Evolutionary conservation across 2,329 filamentous ascomycete genomes (phyloP), one percentile per base, ranked within the genome.

Genomic region (Ceratocystis huliohia): DNA sequence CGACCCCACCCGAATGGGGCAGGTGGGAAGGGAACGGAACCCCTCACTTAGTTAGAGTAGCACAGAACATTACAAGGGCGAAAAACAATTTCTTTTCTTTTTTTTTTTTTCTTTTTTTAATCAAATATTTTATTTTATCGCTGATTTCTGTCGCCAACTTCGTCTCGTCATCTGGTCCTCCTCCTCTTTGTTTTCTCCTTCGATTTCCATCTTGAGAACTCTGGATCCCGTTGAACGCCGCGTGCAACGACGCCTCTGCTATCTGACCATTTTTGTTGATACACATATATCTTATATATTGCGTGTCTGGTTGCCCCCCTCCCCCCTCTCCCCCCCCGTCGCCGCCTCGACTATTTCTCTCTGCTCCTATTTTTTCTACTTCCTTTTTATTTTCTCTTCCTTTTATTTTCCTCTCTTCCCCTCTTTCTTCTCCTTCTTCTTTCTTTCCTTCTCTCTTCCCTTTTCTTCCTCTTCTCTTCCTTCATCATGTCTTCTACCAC

Each of bases 401-500:
- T 50, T 59, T 48, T 45, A 62, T 61, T 61, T 59, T 64, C 6
- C 53, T 28, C 20, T 61, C 44, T 50, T 59, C 41, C 3, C 63
- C 5, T 53, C 50, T n/a, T 62, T 33, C n/a, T 50, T 53, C 15
- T 61, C 69, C 71, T 57, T 67, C 71, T 72, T 70, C 69, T 69
- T 70, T 69, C 68, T 46, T 25, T 53, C 71, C 70, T 71, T 71
- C 73, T 72, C 68, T 70, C 71, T 71, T 70, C 70, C 71, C 70
- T 70, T 69, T 63, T 66, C 68, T 71, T 70, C 68, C 66, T 66
- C 69, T 70, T 68, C 68, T 69, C 67, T 71, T 69, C 69, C 70
- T 67, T 70, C 73, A 65, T 69, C 70, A 73, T 72, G 71, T 71
- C 69, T 69, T 69, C 72, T 70, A 66, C 72, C 62, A 64, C 73